A percentile compares a stretch with the other conserved stretches of the same genome.
These are phyloP conservation scores for Lodderomyces metapsilosis DNA, from an alignment of 1,139 yeast genomes.

Conservation along the genomic window DNA sequence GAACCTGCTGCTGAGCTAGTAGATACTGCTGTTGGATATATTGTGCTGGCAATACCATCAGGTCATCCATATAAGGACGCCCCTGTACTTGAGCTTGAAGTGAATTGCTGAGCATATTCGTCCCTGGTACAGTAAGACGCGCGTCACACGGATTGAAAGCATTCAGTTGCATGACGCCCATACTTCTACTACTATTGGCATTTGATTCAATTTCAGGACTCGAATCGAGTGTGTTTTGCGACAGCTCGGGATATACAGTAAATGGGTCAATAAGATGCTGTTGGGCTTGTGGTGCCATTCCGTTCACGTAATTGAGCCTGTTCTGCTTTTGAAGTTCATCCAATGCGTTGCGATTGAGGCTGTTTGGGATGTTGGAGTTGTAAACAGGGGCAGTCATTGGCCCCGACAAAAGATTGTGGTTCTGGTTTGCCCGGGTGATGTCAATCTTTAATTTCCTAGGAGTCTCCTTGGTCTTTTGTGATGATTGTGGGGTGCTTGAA, in stretches of 20 bases:
- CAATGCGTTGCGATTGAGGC: slow-evolving; percentile 8
- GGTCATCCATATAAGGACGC: background rate
- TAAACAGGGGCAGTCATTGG: slow-evolving; percentile 40
- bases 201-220: background rate
- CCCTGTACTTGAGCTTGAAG: background rate
- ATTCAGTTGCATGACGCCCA: background rate
- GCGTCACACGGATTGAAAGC: background rate
- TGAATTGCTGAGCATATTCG: background rate
- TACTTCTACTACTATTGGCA: background rate
- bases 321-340: slow-evolving; percentile 9
- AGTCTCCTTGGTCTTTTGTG: slow-evolving; percentile 13
- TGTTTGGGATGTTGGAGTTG: slow-evolving; percentile 19
- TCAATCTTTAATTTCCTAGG: slow-evolving; percentile 16
- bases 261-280: slow-evolving; percentile 10
- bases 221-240: background rate
- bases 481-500: slow-evolving; percentile 10
- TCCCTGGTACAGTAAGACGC: background rate
- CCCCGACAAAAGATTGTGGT: slow-evolving; percentile 19
- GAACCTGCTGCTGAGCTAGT: slow-evolving; percentile 5
- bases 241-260: background rate
- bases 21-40: slow-evolving; percentile 7
- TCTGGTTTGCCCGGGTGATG: slow-evolving; percentile 10
- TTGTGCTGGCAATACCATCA: slow-evolving; percentile 3
- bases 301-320: slow-evolving; percentile 6
- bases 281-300: slow-evolving; percentile 7